Conservation (phyloP, 2,329 filamentous ascomycete genomes). For the Chlorencoelia australis region DNA sequence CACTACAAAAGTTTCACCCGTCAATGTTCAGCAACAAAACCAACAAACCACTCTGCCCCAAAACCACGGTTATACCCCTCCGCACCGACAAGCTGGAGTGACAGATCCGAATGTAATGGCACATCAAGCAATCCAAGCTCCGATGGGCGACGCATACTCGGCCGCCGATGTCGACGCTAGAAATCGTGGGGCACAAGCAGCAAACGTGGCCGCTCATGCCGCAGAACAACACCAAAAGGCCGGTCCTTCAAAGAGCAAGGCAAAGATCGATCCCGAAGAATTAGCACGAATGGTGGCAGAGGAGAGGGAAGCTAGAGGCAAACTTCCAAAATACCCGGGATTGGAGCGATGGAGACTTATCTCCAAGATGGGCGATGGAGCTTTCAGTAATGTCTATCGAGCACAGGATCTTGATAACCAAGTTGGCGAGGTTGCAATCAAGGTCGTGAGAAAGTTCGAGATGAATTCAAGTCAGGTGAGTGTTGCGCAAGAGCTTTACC, state of each 20-base stretch:
- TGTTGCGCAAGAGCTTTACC: slow-evolving; percentile 28
- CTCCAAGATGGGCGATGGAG: slow-evolving; percentile 98
- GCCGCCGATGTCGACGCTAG: slow-evolving; percentile 48
- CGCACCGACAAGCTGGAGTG: slow-evolving; percentile 36
- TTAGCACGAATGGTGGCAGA: slow-evolving; percentile 83
- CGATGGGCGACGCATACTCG: slow-evolving; percentile 48
- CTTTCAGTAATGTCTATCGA: slow-evolving; percentile 97
- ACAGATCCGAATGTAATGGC: slow-evolving; percentile 49
- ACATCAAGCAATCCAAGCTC: slow-evolving; percentile 42
- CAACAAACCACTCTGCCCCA: slow-evolving; percentile 23
- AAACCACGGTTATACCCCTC: slow-evolving; percentile 38
- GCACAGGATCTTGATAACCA: slow-evolving; percentile 66
- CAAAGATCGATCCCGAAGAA: slow-evolving; percentile 53
- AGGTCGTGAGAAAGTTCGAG: slow-evolving; percentile 97
- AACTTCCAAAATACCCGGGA: slow-evolving; percentile 77
- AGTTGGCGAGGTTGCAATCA: slow-evolving; percentile 82
- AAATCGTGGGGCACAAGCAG: slow-evolving; percentile 60
- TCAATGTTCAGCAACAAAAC: slow-evolving; percentile 52
- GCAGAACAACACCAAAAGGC: slow-evolving; percentile 44
- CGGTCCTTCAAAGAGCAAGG: slow-evolving; percentile 33
- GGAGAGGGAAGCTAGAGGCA: slow-evolving; percentile 76
- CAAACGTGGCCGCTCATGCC: slow-evolving; percentile 52
- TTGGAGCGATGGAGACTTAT: slow-evolving; percentile 76
- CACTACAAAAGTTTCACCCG: slow-evolving; percentile 31
- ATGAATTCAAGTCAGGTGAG: slow-evolving; percentile 98